Evolutionary conservation across 345 rosid species (phyloP).

Genomic region (Firmiana major): DNA sequence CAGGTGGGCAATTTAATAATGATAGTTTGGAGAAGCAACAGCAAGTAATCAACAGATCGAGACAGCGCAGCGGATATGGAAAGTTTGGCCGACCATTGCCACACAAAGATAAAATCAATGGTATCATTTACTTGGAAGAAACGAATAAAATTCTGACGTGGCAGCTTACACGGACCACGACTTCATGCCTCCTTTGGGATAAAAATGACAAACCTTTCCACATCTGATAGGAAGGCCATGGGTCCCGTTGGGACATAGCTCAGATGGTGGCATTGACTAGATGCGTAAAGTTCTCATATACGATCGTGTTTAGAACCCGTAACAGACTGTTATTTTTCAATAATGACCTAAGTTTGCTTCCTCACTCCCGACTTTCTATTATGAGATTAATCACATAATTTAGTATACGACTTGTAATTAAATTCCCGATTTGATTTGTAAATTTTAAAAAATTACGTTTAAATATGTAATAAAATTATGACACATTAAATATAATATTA

Average conservation of each 20-base stretch:
- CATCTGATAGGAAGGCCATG: background rate
- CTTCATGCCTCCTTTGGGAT: background rate
- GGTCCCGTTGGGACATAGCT: background rate
- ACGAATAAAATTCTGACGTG: constrained; percentile 27
- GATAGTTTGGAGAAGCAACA: background rate
- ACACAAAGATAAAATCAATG: background rate
- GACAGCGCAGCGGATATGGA: background rate
- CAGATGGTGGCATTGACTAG: background rate
- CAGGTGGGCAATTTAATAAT: background rate
- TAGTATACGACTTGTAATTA: no score
- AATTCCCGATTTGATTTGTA: no score
- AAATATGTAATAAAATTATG: no score
- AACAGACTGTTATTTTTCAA: no score
- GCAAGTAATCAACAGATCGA: background rate
- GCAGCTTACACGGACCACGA: background rate
- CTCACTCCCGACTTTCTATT: no score
- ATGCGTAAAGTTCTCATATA: no score
- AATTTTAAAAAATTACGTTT: no score
- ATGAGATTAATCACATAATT: no score
- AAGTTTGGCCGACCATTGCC: background rate
- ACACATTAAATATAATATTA: no score
- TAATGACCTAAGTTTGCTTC: no score
- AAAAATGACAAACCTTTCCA: background rate
- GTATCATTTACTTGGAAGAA: constrained; percentile 10
- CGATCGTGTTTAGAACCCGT: background rate